Evolutionary conservation across 768 basidiomycete species (phyloP).

Genomic region (Candolleomyces efflorescens): DNA sequence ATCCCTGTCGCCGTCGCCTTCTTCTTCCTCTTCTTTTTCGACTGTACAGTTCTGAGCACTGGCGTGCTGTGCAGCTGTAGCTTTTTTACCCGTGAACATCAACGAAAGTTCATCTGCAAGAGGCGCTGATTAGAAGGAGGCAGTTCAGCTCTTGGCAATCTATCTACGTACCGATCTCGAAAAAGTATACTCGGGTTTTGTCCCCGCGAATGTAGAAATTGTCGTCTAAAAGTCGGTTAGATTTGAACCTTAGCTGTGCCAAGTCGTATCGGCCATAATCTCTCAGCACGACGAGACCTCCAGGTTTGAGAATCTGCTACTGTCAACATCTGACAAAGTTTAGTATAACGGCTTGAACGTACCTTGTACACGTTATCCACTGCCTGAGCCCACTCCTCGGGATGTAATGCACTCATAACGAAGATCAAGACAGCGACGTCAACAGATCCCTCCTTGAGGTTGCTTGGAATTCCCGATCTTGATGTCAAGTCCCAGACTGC

Average conservation of each 20-base stretch:
- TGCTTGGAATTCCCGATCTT: slow-evolving; percentile 51
- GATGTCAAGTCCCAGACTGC: slow-evolving; percentile 92
- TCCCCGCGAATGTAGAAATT: slow-evolving; percentile 97
- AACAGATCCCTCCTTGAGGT: slow-evolving; percentile 61
- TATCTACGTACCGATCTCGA: slow-evolving; percentile 61
- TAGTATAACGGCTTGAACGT: slow-evolving; percentile 11
- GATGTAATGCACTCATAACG: slow-evolving; percentile 90
- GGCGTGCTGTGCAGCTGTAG: slow-evolving; percentile 28
- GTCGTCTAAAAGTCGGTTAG: slow-evolving; percentile 80
- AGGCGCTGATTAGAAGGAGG: not conserved
- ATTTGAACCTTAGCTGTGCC: slow-evolving; percentile 91
- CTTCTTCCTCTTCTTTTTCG: slow-evolving; percentile 31
- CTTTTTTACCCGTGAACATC: slow-evolving; percentile 65
- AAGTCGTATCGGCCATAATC: slow-evolving; percentile 97
- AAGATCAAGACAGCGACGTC: slow-evolving; percentile 93
- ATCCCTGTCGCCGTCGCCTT: slow-evolving; percentile 6
- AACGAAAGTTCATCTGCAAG: slow-evolving; percentile 69
- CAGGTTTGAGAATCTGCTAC: slow-evolving; percentile 82
- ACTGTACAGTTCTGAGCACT: slow-evolving; percentile 26
- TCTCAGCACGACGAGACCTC: slow-evolving; percentile 77
- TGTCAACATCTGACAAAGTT: not conserved
- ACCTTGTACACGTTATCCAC: slow-evolving; percentile 78
- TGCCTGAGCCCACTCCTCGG: slow-evolving; percentile 84
- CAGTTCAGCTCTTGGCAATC: not conserved
- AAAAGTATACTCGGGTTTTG: slow-evolving; percentile 97